Percentiles rank a stretch among this genome's conserved stretches.
Evolutionary conservation across 202 grass and related monocot genomes (phyloP).

Genomic region (Saccharum hybrid): DNA sequence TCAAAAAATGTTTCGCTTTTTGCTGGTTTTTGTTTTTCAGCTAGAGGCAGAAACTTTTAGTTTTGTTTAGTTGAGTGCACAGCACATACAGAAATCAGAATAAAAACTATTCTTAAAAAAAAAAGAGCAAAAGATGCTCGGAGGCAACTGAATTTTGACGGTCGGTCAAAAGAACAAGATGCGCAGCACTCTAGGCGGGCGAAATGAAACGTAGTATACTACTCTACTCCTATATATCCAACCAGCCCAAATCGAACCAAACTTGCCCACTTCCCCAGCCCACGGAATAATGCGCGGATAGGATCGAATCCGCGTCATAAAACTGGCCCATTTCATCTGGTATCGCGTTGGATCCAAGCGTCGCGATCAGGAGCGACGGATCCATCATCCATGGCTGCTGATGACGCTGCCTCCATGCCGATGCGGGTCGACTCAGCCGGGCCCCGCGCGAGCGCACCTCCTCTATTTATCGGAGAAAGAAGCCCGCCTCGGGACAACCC

Average conservation of each 20-base stretch:
- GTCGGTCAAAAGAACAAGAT: background rate
- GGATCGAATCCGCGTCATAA: background rate
- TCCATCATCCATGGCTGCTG: background rate
- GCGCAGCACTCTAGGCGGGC: background rate
- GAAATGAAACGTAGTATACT: background rate
- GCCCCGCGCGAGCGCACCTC: background rate
- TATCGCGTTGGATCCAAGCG: background rate
- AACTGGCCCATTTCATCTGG: constrained; percentile 9
- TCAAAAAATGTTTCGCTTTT: no score
- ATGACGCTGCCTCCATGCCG: background rate
- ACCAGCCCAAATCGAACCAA: background rate
- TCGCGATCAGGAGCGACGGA: background rate
- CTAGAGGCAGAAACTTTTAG: no score
- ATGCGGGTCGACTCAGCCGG: constrained; percentile 6
- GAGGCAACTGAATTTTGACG: constrained; percentile 17
- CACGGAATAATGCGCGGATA: background rate
- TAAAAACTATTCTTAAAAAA: background rate
- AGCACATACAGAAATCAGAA: background rate
- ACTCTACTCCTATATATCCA: background rate
- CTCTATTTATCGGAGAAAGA: no score
- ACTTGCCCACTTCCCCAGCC: background rate
- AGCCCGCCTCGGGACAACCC: no score
- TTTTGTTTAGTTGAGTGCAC: no score
- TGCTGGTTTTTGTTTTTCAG: constrained; percentile 54
- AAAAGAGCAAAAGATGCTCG: background rate